Evolutionary conservation across 805 yeast species (phyloP).

Genomic region (Candida ponderosae): DNA sequence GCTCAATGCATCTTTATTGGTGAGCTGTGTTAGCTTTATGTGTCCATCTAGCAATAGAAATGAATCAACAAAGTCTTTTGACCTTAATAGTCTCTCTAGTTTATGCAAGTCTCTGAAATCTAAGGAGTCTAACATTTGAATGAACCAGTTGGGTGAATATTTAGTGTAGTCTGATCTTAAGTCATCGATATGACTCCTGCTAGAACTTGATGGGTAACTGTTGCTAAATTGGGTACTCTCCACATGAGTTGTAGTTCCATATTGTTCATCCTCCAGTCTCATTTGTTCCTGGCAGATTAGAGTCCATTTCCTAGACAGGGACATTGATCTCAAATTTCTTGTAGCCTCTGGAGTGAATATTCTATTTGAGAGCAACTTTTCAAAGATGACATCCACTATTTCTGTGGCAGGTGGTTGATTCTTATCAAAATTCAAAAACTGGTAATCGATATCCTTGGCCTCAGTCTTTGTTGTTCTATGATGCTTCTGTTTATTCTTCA

Average conservation of each 20-base stretch:
- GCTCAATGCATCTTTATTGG: too few species aligned
- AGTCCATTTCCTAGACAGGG: conserved; percentile 17
- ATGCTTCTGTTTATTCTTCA: not conserved
- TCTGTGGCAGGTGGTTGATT: conserved; percentile 20
- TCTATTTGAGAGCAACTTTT: conserved; percentile 10
- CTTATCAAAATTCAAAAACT: conserved; percentile 19
- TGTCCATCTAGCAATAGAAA: conserved; percentile 47
- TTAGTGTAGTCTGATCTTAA: too few species aligned
- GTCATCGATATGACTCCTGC: not conserved
- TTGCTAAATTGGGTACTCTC: too few species aligned
- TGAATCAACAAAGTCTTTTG: conserved; percentile 20
- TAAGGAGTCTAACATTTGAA: conserved; percentile 8
- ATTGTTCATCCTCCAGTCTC: not conserved
- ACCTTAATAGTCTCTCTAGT: conserved; percentile 16
- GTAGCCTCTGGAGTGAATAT: conserved; percentile 16
- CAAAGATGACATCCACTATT: conserved; percentile 15
- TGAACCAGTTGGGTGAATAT: conserved; percentile 9
- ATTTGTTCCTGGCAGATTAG: conserved; percentile 19
- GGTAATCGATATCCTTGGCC: conserved; percentile 9
- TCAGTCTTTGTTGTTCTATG: too few species aligned
- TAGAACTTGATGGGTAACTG: too few species aligned
- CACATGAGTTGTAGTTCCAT: not conserved
- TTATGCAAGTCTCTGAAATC: conserved; percentile 13
- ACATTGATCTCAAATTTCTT: conserved; percentile 8
- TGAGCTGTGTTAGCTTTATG: conserved; percentile 34